These are phyloP conservation scores for Plasmopara halstedii DNA, from an alignment of 352 stramenopile species.

Conservation along the genomic window DNA sequence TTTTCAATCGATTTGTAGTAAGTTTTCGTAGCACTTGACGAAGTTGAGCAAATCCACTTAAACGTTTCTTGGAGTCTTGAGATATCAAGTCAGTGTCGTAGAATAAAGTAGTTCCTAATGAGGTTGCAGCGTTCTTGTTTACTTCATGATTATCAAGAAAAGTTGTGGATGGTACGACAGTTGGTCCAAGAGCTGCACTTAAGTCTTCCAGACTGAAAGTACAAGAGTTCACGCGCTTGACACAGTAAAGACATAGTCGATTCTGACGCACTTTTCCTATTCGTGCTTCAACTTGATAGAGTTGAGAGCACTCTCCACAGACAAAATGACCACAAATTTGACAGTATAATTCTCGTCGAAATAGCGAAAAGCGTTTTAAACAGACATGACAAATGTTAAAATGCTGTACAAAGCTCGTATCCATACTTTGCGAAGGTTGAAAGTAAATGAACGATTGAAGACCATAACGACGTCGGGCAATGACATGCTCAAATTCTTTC, in stretches of 20 bases:
- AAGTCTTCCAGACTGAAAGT: conserved; percentile 58
- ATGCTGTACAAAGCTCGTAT: conserved; percentile 10
- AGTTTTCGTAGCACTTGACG: too few relatives aligned
- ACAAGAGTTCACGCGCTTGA: conserved; percentile 48
- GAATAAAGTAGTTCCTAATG: too few relatives aligned
- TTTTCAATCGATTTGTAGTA: too few relatives aligned
- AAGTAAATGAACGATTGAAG: conserved; percentile 59
- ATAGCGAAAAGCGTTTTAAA: conserved; percentile 36
- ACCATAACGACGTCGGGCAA: conserved; percentile 53
- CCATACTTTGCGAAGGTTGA: conserved; percentile 2
- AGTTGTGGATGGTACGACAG: too few relatives aligned
- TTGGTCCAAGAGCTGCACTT: conserved; percentile 32
- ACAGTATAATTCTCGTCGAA: conserved; percentile 43
- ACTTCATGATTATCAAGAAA: too few relatives aligned
- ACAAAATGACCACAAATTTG: conserved; percentile 48
- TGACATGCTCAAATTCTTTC: conserved; percentile 55
- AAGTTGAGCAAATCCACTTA: too few relatives aligned
- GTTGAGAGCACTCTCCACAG: conserved; percentile 43
- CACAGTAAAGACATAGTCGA: conserved; percentile 42
- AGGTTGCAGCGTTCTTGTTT: too few relatives aligned
- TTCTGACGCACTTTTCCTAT: conserved; percentile 43
- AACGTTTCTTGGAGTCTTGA: too few relatives aligned
- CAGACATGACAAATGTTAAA: conserved; percentile 31
- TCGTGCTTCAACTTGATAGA: conserved; percentile 43
- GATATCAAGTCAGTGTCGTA: too few relatives aligned